Evolutionary conservation across 1,139 yeast genomes (phyloP), one percentile per base, ranked within the genome.

Genomic region (Yueomyces sp.): DNA sequence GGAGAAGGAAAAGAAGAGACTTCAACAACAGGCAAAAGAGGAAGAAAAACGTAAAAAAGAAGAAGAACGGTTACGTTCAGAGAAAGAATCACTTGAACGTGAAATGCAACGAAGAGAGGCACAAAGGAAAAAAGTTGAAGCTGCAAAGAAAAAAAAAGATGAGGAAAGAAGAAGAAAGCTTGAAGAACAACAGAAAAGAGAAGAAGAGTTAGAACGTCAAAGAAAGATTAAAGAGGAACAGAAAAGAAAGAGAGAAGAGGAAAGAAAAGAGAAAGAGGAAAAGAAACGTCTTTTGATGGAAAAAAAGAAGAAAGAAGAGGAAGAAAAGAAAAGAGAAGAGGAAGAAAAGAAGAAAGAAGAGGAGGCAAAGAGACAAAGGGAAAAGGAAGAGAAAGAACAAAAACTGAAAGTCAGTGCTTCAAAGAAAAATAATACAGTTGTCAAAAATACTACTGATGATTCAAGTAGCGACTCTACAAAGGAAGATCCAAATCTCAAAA

Each of bases 1-100:
- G 63, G 81, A 81, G 44, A 83, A 81, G 60, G 94, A 85, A 53
- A 84, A 81, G 70, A 84, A 83, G 60, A 73, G 83, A 31, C 71
- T 73, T 40, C 84, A 75, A 52, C 86, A 81, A 54, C 65, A 69
- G 40, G 89, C 86, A 3, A 81, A 79, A 52, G 95, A 85, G 55
- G 62, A 59, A 41, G 65, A 57, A 60, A 51, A 68, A 45, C 51
- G 51, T 53, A 51, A 66, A 59, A 53, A 60, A 58, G 49, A 59
- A 45, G 67, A 65, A 51, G 61, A 68, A 54, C 55, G 71, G 55
- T 55, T 67, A 59, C 50, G 71, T 55, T 46, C 64, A 49, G 64
- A 68, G 55, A 59, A 67, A 56, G 65, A 71, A 63, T 60, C 73
- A 50, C 56, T 64, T 62, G 54, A 66, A 59, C 52, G 69, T 64